Evolutionary conservation across 1,284 basidiomycete genomes (phyloP).

Genomic region (Rhizopogon parksii): DNA sequence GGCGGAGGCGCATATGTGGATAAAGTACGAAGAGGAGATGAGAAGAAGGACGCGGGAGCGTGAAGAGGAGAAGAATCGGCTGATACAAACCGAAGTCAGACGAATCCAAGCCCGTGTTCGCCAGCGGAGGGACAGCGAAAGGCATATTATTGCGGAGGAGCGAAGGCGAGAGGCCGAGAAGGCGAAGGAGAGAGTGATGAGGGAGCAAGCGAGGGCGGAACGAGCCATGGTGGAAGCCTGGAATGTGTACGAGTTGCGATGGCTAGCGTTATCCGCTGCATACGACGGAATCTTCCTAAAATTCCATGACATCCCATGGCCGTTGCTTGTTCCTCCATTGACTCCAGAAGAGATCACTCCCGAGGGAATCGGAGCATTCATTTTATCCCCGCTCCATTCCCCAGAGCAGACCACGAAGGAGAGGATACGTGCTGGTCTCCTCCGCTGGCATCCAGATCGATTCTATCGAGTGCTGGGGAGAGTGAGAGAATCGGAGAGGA

Average conservation of each 20-base stretch:
- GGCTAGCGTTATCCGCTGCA: slow-evolving; percentile 31
- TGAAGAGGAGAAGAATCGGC: slow-evolving; percentile 35
- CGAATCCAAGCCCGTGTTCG: slow-evolving; percentile 41
- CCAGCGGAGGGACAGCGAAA: slow-evolving; percentile 40
- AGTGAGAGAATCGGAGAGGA: slow-evolving; percentile 49
- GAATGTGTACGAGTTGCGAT: slow-evolving; percentile 54
- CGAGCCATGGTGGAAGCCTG: slow-evolving; percentile 44
- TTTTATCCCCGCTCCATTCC: slow-evolving; percentile 59
- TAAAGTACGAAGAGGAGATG: slow-evolving; percentile 42
- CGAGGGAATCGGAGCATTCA: slow-evolving; percentile 44
- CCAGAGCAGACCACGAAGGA: slow-evolving; percentile 50
- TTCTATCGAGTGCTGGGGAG: slow-evolving; percentile 52
- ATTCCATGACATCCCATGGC: slow-evolving; percentile 69
- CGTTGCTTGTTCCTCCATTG: slow-evolving; percentile 39
- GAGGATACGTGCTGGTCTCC: slow-evolving; percentile 53
- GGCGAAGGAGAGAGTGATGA: slow-evolving; percentile 27
- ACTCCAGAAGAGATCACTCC: slow-evolving; percentile 43
- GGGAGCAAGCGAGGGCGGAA: slow-evolving; percentile 33
- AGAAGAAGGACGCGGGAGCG: slow-evolving; percentile 35
- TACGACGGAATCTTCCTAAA: slow-evolving; percentile 33
- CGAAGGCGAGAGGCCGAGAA: slow-evolving; percentile 25
- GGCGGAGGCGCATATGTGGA: slow-evolving; percentile 45
- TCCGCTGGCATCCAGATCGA: slow-evolving; percentile 73
- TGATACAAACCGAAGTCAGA: slow-evolving; percentile 41
- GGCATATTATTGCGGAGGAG: slow-evolving; percentile 35